Evolutionary conservation across 1,284 basidiomycete species (phyloP), one percentile per base, ranked within the genome.

Genomic region (Ustilago esculenta): DNA sequence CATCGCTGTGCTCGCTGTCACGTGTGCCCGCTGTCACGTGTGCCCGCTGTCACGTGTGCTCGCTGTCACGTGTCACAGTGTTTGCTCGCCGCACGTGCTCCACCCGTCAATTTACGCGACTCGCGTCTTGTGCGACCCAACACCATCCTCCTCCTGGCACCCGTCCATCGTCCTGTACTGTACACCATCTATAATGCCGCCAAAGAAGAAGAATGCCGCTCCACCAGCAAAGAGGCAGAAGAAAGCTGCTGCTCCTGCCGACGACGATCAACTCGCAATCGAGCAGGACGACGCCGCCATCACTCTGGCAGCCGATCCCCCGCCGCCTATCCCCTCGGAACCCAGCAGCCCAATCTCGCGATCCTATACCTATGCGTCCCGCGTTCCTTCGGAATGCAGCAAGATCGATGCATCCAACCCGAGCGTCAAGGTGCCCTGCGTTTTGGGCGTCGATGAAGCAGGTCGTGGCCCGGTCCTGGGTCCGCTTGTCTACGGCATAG

Each of bases 401-500:
- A 45, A 35, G 18, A 25, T 43, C 27, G 68, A 64, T 27, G 37
- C 51, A 4, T 29, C 35, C 15, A 65, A 51, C 11, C 66, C 61
- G 0, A 23, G 51, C 35, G 41, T 52, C 35, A 63, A 67, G 23
- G 69, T 72, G 2, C 73, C 76, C 3, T 80, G 77, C 44, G 72
- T 73, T 11, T 49, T 98, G 53, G 95, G 95, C 32, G 93, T 98
- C 7, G 95, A 98, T 82, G 95, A 98, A 82, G 95, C 95, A 0
- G 95, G 95, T 1, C 86, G 95, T 58, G 95, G 96, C 0, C 95
- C 94, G 12, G 94, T 94, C 1, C 85, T 97, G 0, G 94, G 86
- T 2, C 95, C 95, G 0, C 87, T 98, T 70, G 95, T 98, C 0
- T 98, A 98, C 77, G 95, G 92, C 2, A 88, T 95, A 21, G 93